Conservation (phyloP, 257 asterid genomes). For the Coffea eugenioides region DNA sequence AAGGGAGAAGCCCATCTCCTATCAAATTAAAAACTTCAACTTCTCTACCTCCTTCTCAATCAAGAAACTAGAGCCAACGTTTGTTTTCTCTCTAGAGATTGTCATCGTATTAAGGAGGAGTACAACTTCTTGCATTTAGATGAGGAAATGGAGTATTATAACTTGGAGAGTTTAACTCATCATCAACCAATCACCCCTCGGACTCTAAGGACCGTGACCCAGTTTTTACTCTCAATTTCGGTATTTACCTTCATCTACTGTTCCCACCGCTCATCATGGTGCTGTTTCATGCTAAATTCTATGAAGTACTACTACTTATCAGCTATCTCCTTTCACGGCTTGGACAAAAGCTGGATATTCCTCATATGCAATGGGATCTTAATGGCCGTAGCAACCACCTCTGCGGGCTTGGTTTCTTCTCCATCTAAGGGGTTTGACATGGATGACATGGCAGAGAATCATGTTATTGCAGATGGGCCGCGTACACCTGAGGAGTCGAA, state of each 20-base stretch:
- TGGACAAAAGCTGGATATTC: conserved; percentile 55
- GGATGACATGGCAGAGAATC: conserved; percentile 17
- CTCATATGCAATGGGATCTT: conserved; percentile 62
- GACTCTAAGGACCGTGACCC: conserved; percentile 29
- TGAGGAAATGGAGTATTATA: conserved; percentile 26
- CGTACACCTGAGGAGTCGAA: not conserved
- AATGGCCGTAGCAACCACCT: conserved; percentile 47
- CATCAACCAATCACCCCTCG: conserved; percentile 12
- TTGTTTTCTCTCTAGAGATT: not conserved
- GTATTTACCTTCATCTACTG: conserved; percentile 36
- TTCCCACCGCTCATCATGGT: conserved; percentile 26
- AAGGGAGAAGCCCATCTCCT: conserved; percentile 6
- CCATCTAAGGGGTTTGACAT: conserved; percentile 18
- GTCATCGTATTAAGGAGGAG: not conserved
- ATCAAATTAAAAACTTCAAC: not conserved
- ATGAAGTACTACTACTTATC: conserved; percentile 26
- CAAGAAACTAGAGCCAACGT: not conserved
- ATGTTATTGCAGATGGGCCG: conserved; percentile 3
- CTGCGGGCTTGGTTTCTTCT: conserved; percentile 19
- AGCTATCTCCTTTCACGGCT: conserved; percentile 23
- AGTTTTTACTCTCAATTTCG: conserved; percentile 44
- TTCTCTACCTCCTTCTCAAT: not conserved
- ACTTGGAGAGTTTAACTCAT: conserved; percentile 6
- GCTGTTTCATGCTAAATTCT: conserved; percentile 19
- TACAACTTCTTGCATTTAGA: not conserved